Evolutionary conservation across 768 basidiomycete genomes (phyloP), one percentile per base, ranked within the genome.

Genomic region (Macrolepiota fuliginosa): DNA sequence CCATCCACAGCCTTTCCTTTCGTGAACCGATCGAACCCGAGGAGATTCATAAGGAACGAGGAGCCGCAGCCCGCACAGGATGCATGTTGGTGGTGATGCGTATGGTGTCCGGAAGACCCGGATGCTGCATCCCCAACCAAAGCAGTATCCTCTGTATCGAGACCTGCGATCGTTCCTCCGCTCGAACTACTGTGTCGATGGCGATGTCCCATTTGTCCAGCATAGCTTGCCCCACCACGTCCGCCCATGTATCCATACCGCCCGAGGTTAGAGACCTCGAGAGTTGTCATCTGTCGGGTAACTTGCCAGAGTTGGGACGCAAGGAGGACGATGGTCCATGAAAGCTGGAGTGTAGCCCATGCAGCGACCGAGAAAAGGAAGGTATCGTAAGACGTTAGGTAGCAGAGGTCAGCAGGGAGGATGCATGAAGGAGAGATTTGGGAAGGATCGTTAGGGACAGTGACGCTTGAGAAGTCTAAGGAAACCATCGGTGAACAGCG

Each of bases 241-340:
- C 96, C 96, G 39, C 97, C 96, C 94, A 99, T 96, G 77, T 89
- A 98, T 12, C 97, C 96, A 69, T 89, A 98, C 50, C 96, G 85
- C 2, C 96, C 94, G 2, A 98, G 86, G 70, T 99, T 99, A 62
- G 89, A 89, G 2, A 98, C 93, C 70, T 99, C 96, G 58, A 96
- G 82, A 0, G 96, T 98, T 1, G 96, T 99, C 84, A 98, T 93
- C 69, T 98, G 96, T 25, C 89, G 85, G 1, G 89, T 85, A 57
- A 98, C 86, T 74, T 99, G 97, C 92, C 92, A 96, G 53, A 88
- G 79, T 68, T 99, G 96, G 3, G 88, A 87, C 49, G 82, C 84
- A 51, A 97, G 87, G 32, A 98, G 88, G 58, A 98, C 82, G 53
- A 84, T 74, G 1, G 97, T 98, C 97, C 96, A 98, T 1, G 88